phyloP scores from a whole-genome alignment of 1,139 yeast species.

The Debaryomyces nepalensis region DNA sequence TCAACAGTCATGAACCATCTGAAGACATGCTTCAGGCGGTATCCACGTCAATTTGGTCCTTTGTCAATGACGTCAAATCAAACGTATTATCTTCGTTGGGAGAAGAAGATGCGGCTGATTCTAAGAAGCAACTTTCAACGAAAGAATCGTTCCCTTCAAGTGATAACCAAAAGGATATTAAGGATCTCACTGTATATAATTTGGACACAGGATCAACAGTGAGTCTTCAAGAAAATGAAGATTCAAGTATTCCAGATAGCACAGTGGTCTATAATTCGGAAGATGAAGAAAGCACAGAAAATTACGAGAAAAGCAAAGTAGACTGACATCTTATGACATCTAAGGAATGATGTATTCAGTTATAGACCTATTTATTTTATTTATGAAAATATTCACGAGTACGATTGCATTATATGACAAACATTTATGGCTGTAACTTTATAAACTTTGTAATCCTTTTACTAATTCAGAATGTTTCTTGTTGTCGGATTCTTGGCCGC shows the following conservation, averaged over 20 bases:
- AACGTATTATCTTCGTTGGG: conserved; percentile 43
- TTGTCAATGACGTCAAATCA: conserved; percentile 48
- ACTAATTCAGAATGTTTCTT: conserved; percentile 54
- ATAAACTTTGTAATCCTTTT: conserved; percentile 48
- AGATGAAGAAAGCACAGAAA: conserved; percentile 14
- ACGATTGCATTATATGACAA: too few species aligned
- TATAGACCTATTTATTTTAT: conserved; percentile 7
- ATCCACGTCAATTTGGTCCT: conserved; percentile 50
- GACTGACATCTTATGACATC: conserved; percentile 1
- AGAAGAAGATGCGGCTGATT: conserved; percentile 27
- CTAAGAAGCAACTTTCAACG: neutral
- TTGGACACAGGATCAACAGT: conserved; percentile 36
- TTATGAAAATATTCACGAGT: conserved; percentile 8
- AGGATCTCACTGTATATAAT: conserved; percentile 25
- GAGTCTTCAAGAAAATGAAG: conserved; percentile 19
- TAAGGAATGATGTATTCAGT: neutral
- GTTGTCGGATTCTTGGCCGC: conserved; percentile 43
- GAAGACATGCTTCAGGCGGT: conserved; percentile 50
- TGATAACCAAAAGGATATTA: neutral
- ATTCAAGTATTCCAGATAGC: conserved; percentile 1
- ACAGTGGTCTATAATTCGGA: conserved; percentile 12
- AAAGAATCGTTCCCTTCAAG: neutral
- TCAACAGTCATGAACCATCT: conserved; percentile 13
- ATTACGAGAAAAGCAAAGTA: neutral
- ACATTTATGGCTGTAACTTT: too few species aligned